Conservation (phyloP, 2,329 filamentous ascomycete species). For the Chrysoporthe cubensis region DNA sequence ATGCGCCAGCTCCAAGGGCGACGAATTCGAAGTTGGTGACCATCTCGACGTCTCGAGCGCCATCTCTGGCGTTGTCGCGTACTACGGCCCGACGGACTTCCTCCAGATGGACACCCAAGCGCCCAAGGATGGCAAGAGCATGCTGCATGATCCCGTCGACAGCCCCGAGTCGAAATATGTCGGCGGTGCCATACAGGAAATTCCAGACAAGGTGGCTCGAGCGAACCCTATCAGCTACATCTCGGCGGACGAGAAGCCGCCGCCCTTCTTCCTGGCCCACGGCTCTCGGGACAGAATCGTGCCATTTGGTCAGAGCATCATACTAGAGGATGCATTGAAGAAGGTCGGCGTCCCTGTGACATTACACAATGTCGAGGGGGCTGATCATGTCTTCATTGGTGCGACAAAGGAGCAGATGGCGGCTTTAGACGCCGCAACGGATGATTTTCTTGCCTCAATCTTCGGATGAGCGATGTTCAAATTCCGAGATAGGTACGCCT, state of each 20-base stretch:
- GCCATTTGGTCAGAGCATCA: conserved; percentile 21
- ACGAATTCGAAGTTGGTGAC: conserved; percentile 26
- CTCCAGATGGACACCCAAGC: conserved; percentile 25
- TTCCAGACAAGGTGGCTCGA: conserved; percentile 21
- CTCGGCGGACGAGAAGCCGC: conserved; percentile 15
- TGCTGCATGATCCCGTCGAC: conserved; percentile 17
- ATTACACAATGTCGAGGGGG: conserved; percentile 11
- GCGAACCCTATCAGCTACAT: conserved; percentile 27
- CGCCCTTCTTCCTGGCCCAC: conserved; percentile 26
- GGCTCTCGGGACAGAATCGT: conserved; percentile 23
- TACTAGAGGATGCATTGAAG: conserved; percentile 22
- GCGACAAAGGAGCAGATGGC: conserved; percentile 21
- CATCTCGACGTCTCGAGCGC: conserved; percentile 24
- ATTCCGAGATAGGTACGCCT: not conserved
- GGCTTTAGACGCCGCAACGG: conserved; percentile 23
- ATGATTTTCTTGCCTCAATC: conserved; percentile 23
- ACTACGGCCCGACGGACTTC: conserved; percentile 26
- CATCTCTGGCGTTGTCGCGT: conserved; percentile 25
- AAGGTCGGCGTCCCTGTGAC: conserved; percentile 9
- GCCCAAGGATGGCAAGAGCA: conserved; percentile 12
- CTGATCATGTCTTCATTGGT: conserved; percentile 25
- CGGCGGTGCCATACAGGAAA: conserved; percentile 19
- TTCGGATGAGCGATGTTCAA: not conserved
- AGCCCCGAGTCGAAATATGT: conserved; percentile 26
- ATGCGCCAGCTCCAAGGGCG: conserved; percentile 14